Evolutionary conservation across 495 filamentous ascomycete genomes (phyloP).

Genomic region (Tuber melanosporum): DNA sequence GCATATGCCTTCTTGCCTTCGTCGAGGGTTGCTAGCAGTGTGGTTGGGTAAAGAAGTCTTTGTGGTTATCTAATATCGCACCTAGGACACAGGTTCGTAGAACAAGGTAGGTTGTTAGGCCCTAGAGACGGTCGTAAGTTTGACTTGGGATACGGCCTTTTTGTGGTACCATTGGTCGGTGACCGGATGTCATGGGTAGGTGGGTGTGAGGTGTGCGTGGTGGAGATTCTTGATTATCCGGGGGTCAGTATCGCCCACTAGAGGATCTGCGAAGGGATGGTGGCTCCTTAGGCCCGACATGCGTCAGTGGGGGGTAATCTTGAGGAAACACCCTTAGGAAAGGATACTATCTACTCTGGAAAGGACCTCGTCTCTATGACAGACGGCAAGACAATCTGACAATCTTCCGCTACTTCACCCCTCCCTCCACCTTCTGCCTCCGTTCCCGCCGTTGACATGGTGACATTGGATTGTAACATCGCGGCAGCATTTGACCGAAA

Average conservation of each 20-base stretch:
- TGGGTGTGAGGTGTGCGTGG: conserved; percentile 10
- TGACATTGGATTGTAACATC: too few relatives aligned
- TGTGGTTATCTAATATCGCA: conserved; percentile 44
- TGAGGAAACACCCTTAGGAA: conserved; percentile 23
- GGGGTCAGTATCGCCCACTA: not conserved
- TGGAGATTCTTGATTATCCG: conserved; percentile 12
- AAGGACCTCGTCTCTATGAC: conserved; percentile 15
- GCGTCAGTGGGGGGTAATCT: conserved; percentile 7
- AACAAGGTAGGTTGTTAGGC: conserved; percentile 41
- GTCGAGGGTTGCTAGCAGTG: conserved; percentile 27
- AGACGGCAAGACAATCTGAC: not conserved
- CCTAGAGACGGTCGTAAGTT: conserved; percentile 41
- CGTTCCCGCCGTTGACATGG: too few relatives aligned
- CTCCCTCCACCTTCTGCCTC: too few relatives aligned
- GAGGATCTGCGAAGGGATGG: not conserved
- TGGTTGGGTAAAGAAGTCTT: conserved; percentile 36
- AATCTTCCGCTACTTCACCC: too few relatives aligned
- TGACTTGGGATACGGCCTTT: conserved; percentile 11
- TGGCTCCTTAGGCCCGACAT: not conserved
- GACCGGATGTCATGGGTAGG: conserved; percentile 24
- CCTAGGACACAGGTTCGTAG: conserved; percentile 44
- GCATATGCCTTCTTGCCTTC: conserved; percentile 35
- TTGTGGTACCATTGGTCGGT: conserved; percentile 18
- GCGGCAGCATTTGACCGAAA: too few relatives aligned
- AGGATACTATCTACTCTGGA: conserved; percentile 25